phyloP scores from a whole-genome alignment of 768 basidiomycete species.

The Leccinum aurantiacum region DNA sequence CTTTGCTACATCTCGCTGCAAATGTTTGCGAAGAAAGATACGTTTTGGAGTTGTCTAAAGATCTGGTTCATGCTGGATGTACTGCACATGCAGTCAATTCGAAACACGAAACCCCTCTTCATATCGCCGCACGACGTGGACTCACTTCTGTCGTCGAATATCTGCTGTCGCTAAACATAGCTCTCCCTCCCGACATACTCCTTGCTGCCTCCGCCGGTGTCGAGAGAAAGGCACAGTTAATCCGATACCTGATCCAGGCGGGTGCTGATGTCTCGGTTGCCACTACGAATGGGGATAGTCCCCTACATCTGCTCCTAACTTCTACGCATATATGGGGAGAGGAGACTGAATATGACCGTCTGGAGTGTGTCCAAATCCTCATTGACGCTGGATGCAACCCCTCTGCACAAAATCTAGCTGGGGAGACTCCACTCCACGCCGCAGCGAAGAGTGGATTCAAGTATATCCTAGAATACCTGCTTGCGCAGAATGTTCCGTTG shows the following conservation, averaged over 20 bases:
- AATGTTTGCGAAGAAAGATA: neutral
- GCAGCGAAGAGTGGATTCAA: neutral
- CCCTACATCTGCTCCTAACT: neutral
- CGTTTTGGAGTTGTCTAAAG: neutral
- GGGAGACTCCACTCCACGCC: neutral
- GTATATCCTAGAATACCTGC: neutral
- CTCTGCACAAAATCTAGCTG: neutral
- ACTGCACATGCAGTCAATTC: neutral
- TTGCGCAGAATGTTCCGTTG: neutral
- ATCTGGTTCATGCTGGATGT: neutral
- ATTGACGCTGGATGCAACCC: conserved; percentile 3
- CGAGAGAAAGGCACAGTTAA: neutral
- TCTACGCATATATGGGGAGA: accelerated
- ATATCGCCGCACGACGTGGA: neutral
- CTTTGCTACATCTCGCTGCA: neutral
- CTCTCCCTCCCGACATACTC: neutral
- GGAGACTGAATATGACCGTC: too few relatives aligned
- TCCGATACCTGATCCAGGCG: neutral
- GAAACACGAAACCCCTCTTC: neutral
- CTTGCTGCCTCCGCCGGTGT: neutral
- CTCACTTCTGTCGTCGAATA: neutral
- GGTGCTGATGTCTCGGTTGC: neutral
- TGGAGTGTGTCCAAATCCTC: conserved; percentile 1
- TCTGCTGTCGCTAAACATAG: neutral
- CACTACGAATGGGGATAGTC: neutral